These are phyloP conservation scores for Lepidium aucheri DNA, from an alignment of 345 rosid genomes.

Conservation along the genomic window DNA sequence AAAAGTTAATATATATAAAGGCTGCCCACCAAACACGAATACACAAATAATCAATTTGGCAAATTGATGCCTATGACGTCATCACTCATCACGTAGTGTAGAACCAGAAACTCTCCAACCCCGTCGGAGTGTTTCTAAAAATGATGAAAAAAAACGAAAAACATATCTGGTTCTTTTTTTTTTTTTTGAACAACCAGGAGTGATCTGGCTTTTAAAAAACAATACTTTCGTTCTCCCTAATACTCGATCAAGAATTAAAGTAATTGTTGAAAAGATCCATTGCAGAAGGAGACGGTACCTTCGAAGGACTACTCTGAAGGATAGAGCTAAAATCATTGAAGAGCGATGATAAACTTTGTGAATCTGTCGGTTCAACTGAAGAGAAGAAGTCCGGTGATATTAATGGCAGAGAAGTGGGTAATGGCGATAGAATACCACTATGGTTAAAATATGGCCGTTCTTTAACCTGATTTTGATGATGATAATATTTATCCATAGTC, in stretches of 20 bases:
- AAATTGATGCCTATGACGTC: constrained; percentile 6
- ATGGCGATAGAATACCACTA: constrained; percentile 68
- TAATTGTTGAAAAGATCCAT: constrained; percentile 60
- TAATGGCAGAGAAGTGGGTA: constrained; percentile 52
- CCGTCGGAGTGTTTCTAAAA: neutral
- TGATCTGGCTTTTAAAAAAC: too few relatives aligned
- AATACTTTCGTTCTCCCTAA: neutral
- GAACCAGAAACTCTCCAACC: constrained; percentile 3
- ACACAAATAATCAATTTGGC: constrained; percentile 15
- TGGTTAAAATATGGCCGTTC: constrained; percentile 37
- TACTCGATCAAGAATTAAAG: constrained; percentile 42
- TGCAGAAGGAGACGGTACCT: constrained; percentile 34
- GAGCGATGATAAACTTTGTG: constrained; percentile 23
- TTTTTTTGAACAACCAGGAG: too few relatives aligned
- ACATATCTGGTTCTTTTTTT: neutral
- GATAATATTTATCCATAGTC: neutral
- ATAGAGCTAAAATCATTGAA: constrained; percentile 42
- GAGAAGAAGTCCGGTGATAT: constrained; percentile 64
- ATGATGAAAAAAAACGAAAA: constrained; percentile 3
- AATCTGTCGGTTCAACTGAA: constrained; percentile 22
- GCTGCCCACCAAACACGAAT: constrained; percentile 27
- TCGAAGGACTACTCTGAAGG: constrained; percentile 54
- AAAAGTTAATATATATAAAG: neutral
- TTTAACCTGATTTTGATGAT: constrained; percentile 24
- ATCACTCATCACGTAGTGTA: neutral